Conservation (phyloP, 1,284 basidiomycete genomes). For the Porodaedalea pini region DNA sequence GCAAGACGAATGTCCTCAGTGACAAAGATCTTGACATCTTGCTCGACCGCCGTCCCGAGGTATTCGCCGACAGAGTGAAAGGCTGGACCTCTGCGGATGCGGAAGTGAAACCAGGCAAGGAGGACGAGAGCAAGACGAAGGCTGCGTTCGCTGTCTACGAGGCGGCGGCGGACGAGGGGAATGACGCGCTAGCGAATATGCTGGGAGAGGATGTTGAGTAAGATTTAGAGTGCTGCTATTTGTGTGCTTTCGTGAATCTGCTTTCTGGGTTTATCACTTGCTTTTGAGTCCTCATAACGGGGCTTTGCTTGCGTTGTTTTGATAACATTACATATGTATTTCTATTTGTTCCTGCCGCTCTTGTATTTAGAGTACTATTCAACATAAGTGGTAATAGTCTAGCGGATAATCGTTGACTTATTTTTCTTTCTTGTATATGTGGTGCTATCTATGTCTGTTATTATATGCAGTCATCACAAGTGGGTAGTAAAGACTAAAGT, state of each 20-base stretch:
- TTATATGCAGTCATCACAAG: too few relatives aligned
- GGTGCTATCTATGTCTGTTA: too few relatives aligned
- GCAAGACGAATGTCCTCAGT: slow-evolving; percentile 70
- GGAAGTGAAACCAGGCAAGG: slow-evolving; percentile 29
- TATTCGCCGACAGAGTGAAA: slow-evolving; percentile 71
- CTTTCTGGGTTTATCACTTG: too few relatives aligned
- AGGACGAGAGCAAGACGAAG: slow-evolving; percentile 36
- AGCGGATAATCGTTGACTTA: neutral
- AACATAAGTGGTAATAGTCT: neutral
- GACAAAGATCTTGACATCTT: slow-evolving; percentile 78
- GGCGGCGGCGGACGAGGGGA: slow-evolving; percentile 63
- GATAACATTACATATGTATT: neutral
- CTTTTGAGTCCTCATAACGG: too few relatives aligned
- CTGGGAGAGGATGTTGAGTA: slow-evolving; percentile 43
- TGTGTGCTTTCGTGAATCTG: neutral
- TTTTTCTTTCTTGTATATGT: neutral
- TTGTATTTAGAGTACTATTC: neutral
- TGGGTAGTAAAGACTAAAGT: too few relatives aligned
- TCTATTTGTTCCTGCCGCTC: neutral
- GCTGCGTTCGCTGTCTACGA: slow-evolving; percentile 85
- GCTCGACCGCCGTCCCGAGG: slow-evolving; percentile 77
- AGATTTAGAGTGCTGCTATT: neutral
- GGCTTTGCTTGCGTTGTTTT: too few relatives aligned
- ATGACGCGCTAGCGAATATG: slow-evolving; percentile 71
- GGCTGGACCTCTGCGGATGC: slow-evolving; percentile 65